Evolutionary conservation across 441 rosid species (phyloP), one percentile per base, ranked within the genome.

Genomic region (Eutrema salsugineum): DNA sequence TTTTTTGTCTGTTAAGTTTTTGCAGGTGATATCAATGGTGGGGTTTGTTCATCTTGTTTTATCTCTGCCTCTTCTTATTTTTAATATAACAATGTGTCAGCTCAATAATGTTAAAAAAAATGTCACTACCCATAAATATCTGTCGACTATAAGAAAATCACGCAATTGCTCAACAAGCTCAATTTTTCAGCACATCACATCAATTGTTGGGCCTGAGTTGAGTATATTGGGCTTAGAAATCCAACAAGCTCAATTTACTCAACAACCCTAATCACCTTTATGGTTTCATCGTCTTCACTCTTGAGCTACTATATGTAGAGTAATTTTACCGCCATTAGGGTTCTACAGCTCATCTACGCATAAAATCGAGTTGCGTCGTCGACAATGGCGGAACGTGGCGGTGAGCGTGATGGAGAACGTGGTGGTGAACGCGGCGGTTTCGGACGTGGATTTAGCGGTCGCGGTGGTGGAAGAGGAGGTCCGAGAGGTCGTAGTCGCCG

Each of bases 401-500:
- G 72, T 14, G 62, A 57, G 9, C 27, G 47, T n/a, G 87, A 74
- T 15, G 84, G 81, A 14, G 60, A 51, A 24, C 28, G 49, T 11
- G 38, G 50, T 2, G 60, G 49, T 15, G 87, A 79, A 0, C 67
- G 81, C 0, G 80, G 80, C 35, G 73, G 85, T 4, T 77, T 78
- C 1, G 84, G 84, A 0, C 82, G 84, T n/a, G 88, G 85, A 20
- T 78, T 72, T 15, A 78, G 80, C 6, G 69, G 58, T n/a, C 35
- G 58, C 4, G 69, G 69, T 8, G 81, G 84, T 1, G 86, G 79
- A 36, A 80, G 84, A 22, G 86, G 86, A 1, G 88, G 72, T 5
- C 75, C 71, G 1, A 78, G 91, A 14, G 88, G 90, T 0, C 88
- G 85, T 42, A 90, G 92, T 51, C 91, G 95, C 61, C 88, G 91